phyloP scores from a whole-genome alignment of 2,329 filamentous ascomycete genomes.

The Alternaria consortialis region DNA sequence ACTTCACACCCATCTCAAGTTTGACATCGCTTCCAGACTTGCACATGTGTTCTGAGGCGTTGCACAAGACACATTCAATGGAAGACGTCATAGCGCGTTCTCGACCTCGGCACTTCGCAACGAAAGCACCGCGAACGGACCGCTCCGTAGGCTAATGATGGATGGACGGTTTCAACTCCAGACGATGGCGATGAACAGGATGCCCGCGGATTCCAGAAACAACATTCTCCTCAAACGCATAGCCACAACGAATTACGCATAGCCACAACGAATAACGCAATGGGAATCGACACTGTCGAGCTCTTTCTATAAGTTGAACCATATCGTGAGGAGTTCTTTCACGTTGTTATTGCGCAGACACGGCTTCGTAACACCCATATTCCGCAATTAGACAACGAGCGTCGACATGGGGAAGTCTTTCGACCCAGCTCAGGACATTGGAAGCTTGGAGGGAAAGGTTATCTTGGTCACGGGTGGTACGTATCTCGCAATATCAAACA shows the following conservation, averaged over 20 bases:
- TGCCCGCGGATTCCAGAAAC: background rate
- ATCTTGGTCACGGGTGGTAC: conserved; percentile 50
- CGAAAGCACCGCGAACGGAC: conserved; percentile 6
- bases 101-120: conserved; percentile 2
- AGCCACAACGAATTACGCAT: background rate
- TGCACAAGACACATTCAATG: background rate
- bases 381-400: conserved; percentile 8
- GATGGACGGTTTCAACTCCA: background rate
- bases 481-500: background rate
- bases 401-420: conserved; percentile 35
- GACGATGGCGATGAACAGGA: background rate
- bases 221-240: background rate
- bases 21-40: background rate
- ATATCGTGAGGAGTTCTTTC: conserved; percentile 4
- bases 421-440: conserved; percentile 36
- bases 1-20: background rate
- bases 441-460: conserved; percentile 42
- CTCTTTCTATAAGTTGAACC: conserved; percentile 7
- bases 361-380: conserved; percentile 20
- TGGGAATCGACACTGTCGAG: background rate
- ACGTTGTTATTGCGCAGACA: conserved; percentile 11
- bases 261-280: background rate
- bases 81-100: conserved; percentile 2
- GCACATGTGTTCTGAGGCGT: too few species aligned
- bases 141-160: background rate